These are phyloP conservation scores for Lumnitzera littorea DNA, from an alignment of 345 rosid genomes.

Conservation along the genomic window DNA sequence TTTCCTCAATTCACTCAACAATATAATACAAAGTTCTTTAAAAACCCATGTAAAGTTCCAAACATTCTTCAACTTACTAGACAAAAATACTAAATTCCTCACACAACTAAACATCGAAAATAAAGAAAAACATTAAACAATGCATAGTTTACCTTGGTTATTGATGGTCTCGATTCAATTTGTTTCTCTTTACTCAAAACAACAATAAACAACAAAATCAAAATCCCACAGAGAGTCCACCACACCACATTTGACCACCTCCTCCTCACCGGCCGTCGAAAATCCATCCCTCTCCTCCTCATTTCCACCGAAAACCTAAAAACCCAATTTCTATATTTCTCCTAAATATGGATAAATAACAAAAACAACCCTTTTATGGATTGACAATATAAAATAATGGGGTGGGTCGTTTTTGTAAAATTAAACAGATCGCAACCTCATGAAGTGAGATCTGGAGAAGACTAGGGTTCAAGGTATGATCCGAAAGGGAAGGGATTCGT, in stretches of 20 bases:
- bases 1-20: too few relatives aligned
- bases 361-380: too few relatives aligned
- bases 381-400: too few relatives aligned
- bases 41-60: neutral
- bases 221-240: constrained; percentile 52
- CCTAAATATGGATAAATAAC: too few relatives aligned
- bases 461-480: too few relatives aligned
- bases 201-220: constrained; percentile 50
- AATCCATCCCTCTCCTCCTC: constrained; percentile 66
- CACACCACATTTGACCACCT: constrained; percentile 58
- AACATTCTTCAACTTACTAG: neutral
- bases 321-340: neutral
- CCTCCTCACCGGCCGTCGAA: constrained; percentile 59
- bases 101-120: neutral
- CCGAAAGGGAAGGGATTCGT: too few relatives aligned
- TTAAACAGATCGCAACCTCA: too few relatives aligned
- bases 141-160: constrained; percentile 31
- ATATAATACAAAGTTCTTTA: too few relatives aligned
- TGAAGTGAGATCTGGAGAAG: too few relatives aligned
- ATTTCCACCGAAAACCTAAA: constrained; percentile 15
- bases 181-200: constrained; percentile 45
- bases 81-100: neutral
- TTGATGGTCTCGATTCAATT: constrained; percentile 49
- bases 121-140: neutral
- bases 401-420: too few relatives aligned